Evolutionary conservation across 306 rosid species (phyloP).

Genomic region (Neltuma alba): DNA sequence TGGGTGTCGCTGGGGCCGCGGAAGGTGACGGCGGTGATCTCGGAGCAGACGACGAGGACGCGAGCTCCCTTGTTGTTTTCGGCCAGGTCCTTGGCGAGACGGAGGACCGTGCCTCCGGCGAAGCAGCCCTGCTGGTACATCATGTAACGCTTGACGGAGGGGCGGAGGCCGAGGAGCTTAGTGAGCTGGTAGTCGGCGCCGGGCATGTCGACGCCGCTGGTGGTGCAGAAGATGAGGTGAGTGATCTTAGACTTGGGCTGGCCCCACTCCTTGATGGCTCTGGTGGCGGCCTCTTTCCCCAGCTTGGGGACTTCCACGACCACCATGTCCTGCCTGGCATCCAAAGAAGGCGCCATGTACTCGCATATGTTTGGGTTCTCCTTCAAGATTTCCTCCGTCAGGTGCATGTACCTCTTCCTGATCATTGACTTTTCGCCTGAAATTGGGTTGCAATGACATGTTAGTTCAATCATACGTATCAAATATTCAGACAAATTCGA

Average conservation of each 20-base stretch:
- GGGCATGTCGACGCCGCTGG: slow-evolving; percentile 73
- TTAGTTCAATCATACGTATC: background rate
- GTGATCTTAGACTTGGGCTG: slow-evolving; percentile 67
- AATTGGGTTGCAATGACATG: slow-evolving; percentile 27
- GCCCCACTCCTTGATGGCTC: slow-evolving; percentile 37
- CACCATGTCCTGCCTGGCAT: slow-evolving; percentile 64
- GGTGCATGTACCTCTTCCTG: slow-evolving; percentile 8
- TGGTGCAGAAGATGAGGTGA: slow-evolving; percentile 66
- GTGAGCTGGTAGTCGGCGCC: slow-evolving; percentile 66
- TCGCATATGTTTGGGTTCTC: background rate
- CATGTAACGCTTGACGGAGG: slow-evolving; percentile 62
- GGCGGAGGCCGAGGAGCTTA: slow-evolving; percentile 66
- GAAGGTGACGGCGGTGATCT: slow-evolving; percentile 19
- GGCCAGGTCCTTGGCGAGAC: slow-evolving; percentile 14
- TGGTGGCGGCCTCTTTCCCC: slow-evolving; percentile 63
- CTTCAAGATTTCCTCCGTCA: background rate
- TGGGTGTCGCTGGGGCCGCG: slow-evolving; percentile 17
- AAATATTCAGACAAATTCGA: background rate
- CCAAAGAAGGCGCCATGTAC: slow-evolving; percentile 58
- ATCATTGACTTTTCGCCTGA: slow-evolving; percentile 15
- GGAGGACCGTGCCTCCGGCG: slow-evolving; percentile 16
- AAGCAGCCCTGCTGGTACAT: slow-evolving; percentile 43
- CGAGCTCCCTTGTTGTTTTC: slow-evolving; percentile 22
- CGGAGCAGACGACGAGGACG: slow-evolving; percentile 12
- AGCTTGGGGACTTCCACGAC: slow-evolving; percentile 60